A percentile compares a stretch with the other conserved stretches of the same genome.
phyloP scores from a whole-genome alignment of 805 yeast genomes.

The Cephaloascus fragrans region DNA sequence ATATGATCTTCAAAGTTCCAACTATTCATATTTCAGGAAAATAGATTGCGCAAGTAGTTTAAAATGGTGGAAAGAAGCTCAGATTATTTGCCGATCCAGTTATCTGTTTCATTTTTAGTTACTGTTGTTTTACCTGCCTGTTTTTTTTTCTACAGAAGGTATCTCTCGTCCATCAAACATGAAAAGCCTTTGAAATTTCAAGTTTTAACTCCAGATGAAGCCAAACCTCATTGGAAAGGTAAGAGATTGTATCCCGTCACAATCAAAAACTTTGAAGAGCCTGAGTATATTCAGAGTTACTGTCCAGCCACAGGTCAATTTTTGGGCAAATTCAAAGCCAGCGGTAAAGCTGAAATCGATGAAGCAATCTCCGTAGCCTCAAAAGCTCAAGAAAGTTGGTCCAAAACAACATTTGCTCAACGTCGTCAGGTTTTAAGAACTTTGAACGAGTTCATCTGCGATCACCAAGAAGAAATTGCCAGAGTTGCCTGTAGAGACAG shows the following conservation, averaged over 20 bases:
- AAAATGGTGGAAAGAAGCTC: background rate
- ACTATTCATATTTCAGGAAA: too few species aligned
- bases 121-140: conserved; percentile 6
- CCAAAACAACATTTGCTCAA: conserved; percentile 44
- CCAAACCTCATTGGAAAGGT: conserved; percentile 89
- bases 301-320: conserved; percentile 96
- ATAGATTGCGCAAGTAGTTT: too few species aligned
- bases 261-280: conserved; percentile 50
- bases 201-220: conserved; percentile 61
- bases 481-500: conserved; percentile 93
- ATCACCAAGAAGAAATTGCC: conserved; percentile 80
- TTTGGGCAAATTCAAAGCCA: conserved; percentile 62
- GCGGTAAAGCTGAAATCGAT: conserved; percentile 66
- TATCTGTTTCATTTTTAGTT: conserved; percentile 11
- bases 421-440: conserved; percentile 67
- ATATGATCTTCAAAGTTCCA: too few species aligned
- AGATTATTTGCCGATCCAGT: conserved; percentile 4
- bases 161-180: background rate
- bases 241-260: conserved; percentile 60
- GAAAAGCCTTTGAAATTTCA: conserved; percentile 38
- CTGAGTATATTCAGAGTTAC: conserved; percentile 65
- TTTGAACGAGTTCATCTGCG: conserved; percentile 58
- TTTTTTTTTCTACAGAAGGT: background rate
- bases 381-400: conserved; percentile 45
- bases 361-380: conserved; percentile 41